A percentile compares a stretch with the other conserved stretches of the same genome.
These are phyloP conservation scores for Coniochaeta hoffmannii DNA, from an alignment of 2,329 filamentous ascomycete species.

Conservation along the genomic window DNA sequence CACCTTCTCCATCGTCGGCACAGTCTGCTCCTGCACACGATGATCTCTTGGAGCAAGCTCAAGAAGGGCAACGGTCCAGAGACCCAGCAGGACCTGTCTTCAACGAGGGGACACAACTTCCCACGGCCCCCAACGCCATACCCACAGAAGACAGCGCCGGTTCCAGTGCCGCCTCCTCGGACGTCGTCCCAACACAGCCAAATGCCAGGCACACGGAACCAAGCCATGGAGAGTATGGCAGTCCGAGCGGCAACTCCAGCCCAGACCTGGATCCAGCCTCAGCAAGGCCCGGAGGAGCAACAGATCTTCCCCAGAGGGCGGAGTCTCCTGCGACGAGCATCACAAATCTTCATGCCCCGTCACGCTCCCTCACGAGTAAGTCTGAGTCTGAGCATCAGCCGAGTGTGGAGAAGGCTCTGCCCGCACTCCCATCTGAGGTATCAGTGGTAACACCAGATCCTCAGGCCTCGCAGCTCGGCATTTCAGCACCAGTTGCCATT, in stretches of 20 bases:
- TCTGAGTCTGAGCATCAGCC: conserved; percentile 1
- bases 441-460: conserved; percentile 3
- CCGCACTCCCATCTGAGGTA: background rate
- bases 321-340: background rate
- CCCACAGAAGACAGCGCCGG: background rate
- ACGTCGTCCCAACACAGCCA: background rate
- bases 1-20: background rate
- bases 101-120: background rate
- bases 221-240: background rate
- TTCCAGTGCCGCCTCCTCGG: background rate
- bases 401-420: background rate
- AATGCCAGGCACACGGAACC: too few relatives aligned
- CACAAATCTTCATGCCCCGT: background rate
- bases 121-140: background rate
- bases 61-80: background rate
- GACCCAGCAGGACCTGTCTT: background rate
- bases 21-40: background rate
- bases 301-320: background rate
- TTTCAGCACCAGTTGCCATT: background rate
- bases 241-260: background rate
- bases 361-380: background rate
- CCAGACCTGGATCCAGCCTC: background rate
- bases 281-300: background rate
- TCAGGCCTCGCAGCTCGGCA: conserved; percentile 1
- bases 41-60: background rate